Evolutionary conservation across 768 basidiomycete species (phyloP).

Genomic region (Boletus sp.): DNA sequence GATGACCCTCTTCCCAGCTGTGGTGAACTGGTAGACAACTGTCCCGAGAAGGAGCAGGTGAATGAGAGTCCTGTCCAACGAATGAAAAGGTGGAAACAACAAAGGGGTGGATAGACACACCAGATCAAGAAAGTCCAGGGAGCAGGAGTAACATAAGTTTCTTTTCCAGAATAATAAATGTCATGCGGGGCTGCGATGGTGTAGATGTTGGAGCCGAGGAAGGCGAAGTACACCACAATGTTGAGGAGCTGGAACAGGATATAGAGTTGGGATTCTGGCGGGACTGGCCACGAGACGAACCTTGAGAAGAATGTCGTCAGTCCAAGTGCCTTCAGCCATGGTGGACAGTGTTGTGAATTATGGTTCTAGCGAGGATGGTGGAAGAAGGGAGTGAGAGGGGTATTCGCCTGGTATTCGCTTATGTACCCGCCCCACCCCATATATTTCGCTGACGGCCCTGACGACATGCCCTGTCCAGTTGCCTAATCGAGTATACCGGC

Average conservation of each 20-base stretch:
- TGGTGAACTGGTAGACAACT: constrained; percentile 87
- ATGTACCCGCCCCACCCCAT: constrained; percentile 20
- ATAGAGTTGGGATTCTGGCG: background rate
- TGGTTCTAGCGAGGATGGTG: constrained; percentile 2
- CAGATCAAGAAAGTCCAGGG: constrained; percentile 92
- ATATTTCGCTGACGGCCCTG: constrained; percentile 12
- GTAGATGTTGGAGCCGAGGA: constrained; percentile 91
- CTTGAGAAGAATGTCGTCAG: constrained; percentile 81
- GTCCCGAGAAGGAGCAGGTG: constrained; percentile 90
- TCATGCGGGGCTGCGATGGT: constrained; percentile 73
- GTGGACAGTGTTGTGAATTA: constrained; percentile 13
- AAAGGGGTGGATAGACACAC: constrained; percentile 37
- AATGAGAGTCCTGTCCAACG: constrained; percentile 66
- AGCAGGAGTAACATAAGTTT: constrained; percentile 94
- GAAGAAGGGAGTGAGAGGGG: constrained; percentile 22
- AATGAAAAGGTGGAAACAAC: constrained; percentile 8
- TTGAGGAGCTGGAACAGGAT: constrained; percentile 57
- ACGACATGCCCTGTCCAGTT: constrained; percentile 18
- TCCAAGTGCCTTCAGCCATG: constrained; percentile 64
- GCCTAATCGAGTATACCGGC: constrained; percentile 6
- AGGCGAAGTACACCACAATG: constrained; percentile 77
- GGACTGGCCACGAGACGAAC: constrained; percentile 30
- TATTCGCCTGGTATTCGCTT: constrained; percentile 14
- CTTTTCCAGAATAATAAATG: constrained; percentile 70
- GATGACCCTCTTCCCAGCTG: constrained; percentile 70